Conservation (phyloP, 202 grass and related monocot genomes). For the Cymbopogon flexuosus region DNA sequence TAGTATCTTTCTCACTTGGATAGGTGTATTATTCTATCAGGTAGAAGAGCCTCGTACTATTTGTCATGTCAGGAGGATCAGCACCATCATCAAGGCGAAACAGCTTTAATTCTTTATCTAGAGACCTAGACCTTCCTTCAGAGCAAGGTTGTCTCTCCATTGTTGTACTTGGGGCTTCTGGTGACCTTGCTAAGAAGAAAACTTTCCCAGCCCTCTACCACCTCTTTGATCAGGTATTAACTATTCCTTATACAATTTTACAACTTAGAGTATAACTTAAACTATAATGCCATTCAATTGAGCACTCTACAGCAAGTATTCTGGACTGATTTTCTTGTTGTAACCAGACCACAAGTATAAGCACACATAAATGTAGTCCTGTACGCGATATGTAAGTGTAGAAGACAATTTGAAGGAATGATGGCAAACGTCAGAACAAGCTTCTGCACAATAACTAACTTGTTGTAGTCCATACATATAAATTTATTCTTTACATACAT, state of each 20-base stretch:
- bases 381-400: not conserved
- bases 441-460: not conserved
- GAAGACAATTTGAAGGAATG: constrained; percentile 9
- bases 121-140: constrained; percentile 48
- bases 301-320: constrained; percentile 9
- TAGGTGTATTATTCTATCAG: constrained; percentile 41
- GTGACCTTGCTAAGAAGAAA: constrained; percentile 99
- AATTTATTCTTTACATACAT: not conserved
- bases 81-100: constrained; percentile 49
- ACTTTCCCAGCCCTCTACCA: constrained; percentile 96
- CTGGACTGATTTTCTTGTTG: not conserved
- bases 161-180: constrained; percentile 93
- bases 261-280: not conserved
- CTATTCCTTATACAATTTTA: not conserved
- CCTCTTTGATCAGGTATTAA: constrained; percentile 78
- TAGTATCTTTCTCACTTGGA: constrained; percentile 24
- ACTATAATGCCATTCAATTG: constrained; percentile 5
- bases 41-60: constrained; percentile 27
- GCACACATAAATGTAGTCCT: not conserved
- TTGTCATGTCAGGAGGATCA: constrained; percentile 55
- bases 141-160: constrained; percentile 76
- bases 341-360: constrained; percentile 3
- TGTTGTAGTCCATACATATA: not conserved
- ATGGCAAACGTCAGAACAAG: not conserved
- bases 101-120: constrained; percentile 72